Percentiles rank a stretch among this genome's conserved stretches.
These are phyloP conservation scores for Sporothrix globosa DNA, from an alignment of 2,329 filamentous ascomycete species.

Conservation along the genomic window DNA sequence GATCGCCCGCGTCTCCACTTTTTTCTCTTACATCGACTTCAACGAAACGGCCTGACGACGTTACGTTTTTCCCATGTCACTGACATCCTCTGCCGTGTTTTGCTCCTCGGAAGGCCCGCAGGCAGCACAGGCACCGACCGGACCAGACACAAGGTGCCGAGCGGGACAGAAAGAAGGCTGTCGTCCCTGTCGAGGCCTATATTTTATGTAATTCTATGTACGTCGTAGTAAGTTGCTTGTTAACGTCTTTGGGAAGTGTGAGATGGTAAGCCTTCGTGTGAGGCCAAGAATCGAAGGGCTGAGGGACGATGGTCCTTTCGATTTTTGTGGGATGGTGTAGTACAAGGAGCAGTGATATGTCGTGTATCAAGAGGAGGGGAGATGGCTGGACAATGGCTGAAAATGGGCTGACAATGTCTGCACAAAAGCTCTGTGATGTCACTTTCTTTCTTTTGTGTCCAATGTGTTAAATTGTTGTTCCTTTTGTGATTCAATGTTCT, in stretches of 20 bases:
- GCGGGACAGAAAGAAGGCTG: not conserved
- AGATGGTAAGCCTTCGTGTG: slow-evolving; percentile 15
- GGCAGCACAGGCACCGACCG: slow-evolving; percentile 22
- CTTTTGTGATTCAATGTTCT: not conserved
- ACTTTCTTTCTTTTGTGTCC: not conserved
- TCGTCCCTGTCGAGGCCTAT: not conserved
- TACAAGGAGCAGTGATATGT: slow-evolving; percentile 14
- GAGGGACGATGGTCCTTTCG: no score
- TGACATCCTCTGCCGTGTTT: not conserved
- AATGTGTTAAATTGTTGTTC: slow-evolving; percentile 20
- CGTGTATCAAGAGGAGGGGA: not conserved
- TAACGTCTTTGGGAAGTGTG: not conserved
- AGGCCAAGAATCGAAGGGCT: not conserved
- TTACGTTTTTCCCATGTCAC: not conserved
- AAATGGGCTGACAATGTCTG: not conserved
- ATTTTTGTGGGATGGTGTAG: slow-evolving; percentile 13
- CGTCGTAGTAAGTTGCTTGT: not conserved
- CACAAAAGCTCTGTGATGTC: not conserved
- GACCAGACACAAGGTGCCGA: not conserved
- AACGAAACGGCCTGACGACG: slow-evolving; percentile 5
- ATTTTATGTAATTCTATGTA: not conserved
- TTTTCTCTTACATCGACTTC: slow-evolving; percentile 1
- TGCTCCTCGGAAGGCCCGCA: slow-evolving; percentile 18
- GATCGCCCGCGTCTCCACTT: slow-evolving; percentile 15
- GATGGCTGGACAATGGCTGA: slow-evolving; percentile 17